Evolutionary conservation across 2,329 filamentous ascomycete genomes (phyloP).

Genomic region (Tolypocladium inflatum): DNA sequence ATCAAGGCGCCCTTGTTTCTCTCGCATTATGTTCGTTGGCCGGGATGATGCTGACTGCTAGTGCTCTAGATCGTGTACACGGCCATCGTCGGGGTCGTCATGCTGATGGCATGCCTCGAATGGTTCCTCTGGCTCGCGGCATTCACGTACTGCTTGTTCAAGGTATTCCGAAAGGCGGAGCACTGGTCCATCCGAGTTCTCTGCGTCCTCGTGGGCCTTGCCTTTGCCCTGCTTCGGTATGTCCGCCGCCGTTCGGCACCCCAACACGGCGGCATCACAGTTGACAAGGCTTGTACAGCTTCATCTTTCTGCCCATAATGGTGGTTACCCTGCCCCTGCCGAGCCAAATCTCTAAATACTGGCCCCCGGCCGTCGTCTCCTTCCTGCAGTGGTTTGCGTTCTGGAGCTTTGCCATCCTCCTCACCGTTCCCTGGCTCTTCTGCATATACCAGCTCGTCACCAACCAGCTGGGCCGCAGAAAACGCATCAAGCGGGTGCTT

Average conservation of each 20-base stretch:
- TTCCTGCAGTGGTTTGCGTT: conserved; percentile 92
- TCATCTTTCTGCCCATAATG: conserved; percentile 89
- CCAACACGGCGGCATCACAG: background rate
- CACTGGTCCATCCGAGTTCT: conserved; percentile 74
- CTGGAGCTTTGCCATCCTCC: conserved; percentile 77
- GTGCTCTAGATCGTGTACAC: conserved; percentile 69
- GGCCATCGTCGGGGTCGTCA: conserved; percentile 67
- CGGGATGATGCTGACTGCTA: background rate
- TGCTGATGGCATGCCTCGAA: conserved; percentile 78
- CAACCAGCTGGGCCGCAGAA: conserved; percentile 71
- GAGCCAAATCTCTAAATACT: conserved; percentile 57
- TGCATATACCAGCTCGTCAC: conserved; percentile 89
- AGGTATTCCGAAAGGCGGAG: conserved; percentile 83
- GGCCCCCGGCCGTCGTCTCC: conserved; percentile 58
- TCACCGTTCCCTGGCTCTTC: conserved; percentile 86
- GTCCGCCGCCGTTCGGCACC: conserved; percentile 8
- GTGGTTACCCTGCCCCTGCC: conserved; percentile 84
- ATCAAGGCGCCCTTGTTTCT: background rate
- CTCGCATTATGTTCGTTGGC: too few species aligned
- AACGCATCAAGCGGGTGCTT: conserved; percentile 73
- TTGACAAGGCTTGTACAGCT: conserved; percentile 33
- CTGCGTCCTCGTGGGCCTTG: conserved; percentile 61
- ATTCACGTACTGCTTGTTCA: conserved; percentile 82
- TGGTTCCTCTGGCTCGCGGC: conserved; percentile 95
- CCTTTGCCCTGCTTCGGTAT: conserved; percentile 71